Conservation (phyloP, 225 moss, liverwort and hornwort genomes). For the Anthoceros angustus region DNA sequence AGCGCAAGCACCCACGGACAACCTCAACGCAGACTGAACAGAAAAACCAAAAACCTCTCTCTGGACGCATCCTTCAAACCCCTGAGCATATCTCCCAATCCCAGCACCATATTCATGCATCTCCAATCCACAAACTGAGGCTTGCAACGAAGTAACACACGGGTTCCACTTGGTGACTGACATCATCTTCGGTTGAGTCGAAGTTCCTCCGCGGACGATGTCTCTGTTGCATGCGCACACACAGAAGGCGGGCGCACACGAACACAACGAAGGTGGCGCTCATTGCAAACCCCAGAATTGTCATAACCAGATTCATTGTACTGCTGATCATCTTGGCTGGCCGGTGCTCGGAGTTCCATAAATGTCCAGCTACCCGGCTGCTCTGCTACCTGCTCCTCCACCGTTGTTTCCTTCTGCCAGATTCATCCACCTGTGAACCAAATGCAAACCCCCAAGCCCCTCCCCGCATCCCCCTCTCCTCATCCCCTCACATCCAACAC, state of each 20-base stretch:
- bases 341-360: neutral
- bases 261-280: neutral
- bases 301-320: neutral
- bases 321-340: neutral
- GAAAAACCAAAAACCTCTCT: neutral
- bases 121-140: neutral
- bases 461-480: too few species aligned
- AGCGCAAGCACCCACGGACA: neutral
- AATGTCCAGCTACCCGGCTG: neutral
- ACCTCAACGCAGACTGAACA: neutral
- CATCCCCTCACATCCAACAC: too few species aligned
- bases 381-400: neutral
- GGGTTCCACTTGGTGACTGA: neutral
- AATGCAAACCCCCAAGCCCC: neutral
- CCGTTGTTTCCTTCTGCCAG: neutral
- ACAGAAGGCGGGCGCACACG: slow-evolving; percentile 1
- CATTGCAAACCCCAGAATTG: slow-evolving; percentile 3
- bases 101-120: neutral
- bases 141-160: neutral
- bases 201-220: neutral
- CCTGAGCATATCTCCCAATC: neutral
- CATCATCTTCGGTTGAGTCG: neutral
- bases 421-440: neutral
- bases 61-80: neutral
- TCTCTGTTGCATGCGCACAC: slow-evolving; percentile 1